Base-by-base conservation (phyloP, 352 stramenopile genomes). In the Globisporangium takayamanum region DNA sequence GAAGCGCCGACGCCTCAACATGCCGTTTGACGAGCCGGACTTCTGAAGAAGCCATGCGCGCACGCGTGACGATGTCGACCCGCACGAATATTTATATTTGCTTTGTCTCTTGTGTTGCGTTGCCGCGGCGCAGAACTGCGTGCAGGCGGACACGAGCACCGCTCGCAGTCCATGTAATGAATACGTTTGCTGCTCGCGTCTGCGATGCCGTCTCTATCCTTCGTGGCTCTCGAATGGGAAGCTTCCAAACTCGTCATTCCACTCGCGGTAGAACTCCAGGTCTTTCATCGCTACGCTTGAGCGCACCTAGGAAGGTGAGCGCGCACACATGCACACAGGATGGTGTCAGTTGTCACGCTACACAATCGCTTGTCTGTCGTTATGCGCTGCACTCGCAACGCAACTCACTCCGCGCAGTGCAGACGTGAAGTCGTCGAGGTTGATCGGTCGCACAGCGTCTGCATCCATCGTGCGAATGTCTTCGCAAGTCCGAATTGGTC, bases 201-300 rank as follows among this genome's bases (percentile, higher is more conserved):
- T 44, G 50, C 15, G 25, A 33, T 51, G 30, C 30, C 8, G 20
- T 20, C 6, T n/a, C 60, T 58, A 67, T 1, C 74, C 72, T 55
- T 90, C 78, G 57, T 90, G 75, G 15, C 70, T 84, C 44, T 90
- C 79, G 22, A 94, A 91, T 0, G 79, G 64, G 62, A 94, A 93
- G 53, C 84, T 98, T 5, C 93, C 93, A 52, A 97, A 98, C 48
- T 97, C 85, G 7, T 93, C 82, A 55, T 98, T 98, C 93, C 93
- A 98, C 44, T 94, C 69, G 41, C 89, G 73, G 59, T 98, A 98
- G 55, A 92, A 91, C 2, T 91, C 71, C 20, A 99, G 78, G 66
- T 99, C 97, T 26, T 94, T 93, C 18, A 78, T 67, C 7, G 93
- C 89, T 18, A 99, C 97, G 68, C 94, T 99, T 18, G 97, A 96